These are phyloP conservation scores for Coemansia sp. DNA, from an alignment of 192 early-diverging fungal genomes.

Conservation along the genomic window DNA sequence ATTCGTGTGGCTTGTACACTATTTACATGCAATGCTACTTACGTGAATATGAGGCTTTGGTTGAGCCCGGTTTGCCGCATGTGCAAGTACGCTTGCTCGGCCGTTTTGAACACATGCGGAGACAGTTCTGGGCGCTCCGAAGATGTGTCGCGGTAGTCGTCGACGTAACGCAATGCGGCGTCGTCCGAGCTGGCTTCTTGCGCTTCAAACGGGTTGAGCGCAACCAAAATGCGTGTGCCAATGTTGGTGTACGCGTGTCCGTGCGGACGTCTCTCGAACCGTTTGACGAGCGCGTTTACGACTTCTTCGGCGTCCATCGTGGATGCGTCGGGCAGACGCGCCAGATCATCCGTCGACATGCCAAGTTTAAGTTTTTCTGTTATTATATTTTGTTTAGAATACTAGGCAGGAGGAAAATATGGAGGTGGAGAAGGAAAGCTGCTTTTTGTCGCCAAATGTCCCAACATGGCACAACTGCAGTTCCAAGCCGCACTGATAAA, in stretches of 20 bases:
- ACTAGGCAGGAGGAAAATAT: not conserved
- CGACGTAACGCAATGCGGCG: conserved; percentile 68
- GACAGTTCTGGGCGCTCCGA: conserved; percentile 40
- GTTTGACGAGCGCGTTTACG: conserved; percentile 44
- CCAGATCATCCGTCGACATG: conserved; percentile 36
- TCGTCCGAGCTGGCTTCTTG: conserved; percentile 58
- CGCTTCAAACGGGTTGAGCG: conserved; percentile 65
- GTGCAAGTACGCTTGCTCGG: conserved; percentile 70
- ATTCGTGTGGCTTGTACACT: not conserved
- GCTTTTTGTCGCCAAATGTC: not conserved
- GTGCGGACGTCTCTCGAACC: conserved; percentile 47
- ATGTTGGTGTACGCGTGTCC: conserved; percentile 67
- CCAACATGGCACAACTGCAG: not conserved
- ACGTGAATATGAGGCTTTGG: conserved; percentile 65
- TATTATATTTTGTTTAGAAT: not conserved
- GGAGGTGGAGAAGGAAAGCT: not conserved
- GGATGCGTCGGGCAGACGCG: conserved; percentile 40
- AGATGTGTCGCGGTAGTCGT: conserved; percentile 66
- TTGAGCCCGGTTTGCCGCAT: conserved; percentile 70
- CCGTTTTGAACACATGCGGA: conserved; percentile 70
- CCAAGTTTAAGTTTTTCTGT: conserved; percentile 9
- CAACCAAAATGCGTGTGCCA: conserved; percentile 65
- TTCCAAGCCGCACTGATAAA: not conserved
- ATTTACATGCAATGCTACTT: not conserved
- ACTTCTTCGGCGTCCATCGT: conserved; percentile 45